Evolutionary conservation across 768 basidiomycete genomes (phyloP), one percentile per base, ranked within the genome.

Genomic region (Lactarius sanguifluus): DNA sequence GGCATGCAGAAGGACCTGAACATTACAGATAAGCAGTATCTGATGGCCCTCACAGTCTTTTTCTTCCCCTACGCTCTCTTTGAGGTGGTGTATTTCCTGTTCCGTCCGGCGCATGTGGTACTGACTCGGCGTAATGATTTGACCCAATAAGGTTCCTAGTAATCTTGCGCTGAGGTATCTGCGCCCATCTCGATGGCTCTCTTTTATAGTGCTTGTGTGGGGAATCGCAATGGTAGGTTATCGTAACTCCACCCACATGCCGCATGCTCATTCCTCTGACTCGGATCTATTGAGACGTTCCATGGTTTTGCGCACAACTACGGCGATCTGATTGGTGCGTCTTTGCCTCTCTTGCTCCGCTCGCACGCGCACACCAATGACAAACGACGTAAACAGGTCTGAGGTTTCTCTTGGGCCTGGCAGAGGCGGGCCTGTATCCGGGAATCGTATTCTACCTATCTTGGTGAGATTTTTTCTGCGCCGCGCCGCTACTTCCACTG

Each of bases 51-150:
- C 59, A 88, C 87, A 5, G 81, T 90, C 4, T 92, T 92, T 79
- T 92, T 91, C 77, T 87, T 90, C 64, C 86, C 86, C 10, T 92
- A 88, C 73, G 80, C 89, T 28, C 66, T 87, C 50, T 86, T 91
- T 18, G 89, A 90, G 81, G 89, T 87, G 41, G 66, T 78, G 64
- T 28, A 61, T 25, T 67, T 70, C 58, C 59, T 66, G 61, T 54
- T 64, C 60, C 38, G 12, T 5, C 57, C 47, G n/a, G 52, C 10
- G 54, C n/a, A n/a, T 36, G 50, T 47, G 32, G 40, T 23, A 38
- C 54, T 65, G 40, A 47, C 41, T 18, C 41, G 6, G 16, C 18
- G 43, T 25, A 47, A 23, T 25, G 59, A 68, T 45, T 13, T 38
- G 36, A 41, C 16, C 41, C 41, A 18, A 41, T 34, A 62, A 89